phyloP scores from a whole-genome alignment of 495 filamentous ascomycete genomes.

The Mycothermus thermophilus region DNA sequence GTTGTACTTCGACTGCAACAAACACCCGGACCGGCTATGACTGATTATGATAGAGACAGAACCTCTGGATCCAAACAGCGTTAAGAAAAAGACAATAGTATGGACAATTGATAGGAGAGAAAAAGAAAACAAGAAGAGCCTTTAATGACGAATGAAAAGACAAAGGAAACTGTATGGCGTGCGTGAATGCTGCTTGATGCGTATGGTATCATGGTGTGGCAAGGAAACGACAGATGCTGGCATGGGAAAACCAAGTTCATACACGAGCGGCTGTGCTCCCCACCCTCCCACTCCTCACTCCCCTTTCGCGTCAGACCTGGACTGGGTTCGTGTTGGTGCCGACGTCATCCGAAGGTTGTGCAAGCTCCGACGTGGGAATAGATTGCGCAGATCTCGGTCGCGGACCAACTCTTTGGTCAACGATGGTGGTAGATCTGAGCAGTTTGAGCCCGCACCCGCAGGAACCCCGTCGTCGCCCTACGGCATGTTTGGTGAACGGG shows the following conservation, averaged over 20 bases:
- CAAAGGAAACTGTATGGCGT: constrained; percentile 4
- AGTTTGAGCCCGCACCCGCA: too few relatives aligned
- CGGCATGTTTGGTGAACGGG: constrained; percentile 5
- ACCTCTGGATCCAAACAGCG: constrained; percentile 5
- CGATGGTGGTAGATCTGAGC: too few relatives aligned
- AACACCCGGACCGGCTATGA: constrained; percentile 6
- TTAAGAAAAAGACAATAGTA: constrained; percentile 1
- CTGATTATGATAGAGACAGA: constrained; percentile 3
- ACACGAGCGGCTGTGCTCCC: too few relatives aligned
- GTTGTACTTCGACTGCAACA: constrained; percentile 1
- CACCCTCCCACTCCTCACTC: background rate
- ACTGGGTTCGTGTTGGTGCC: background rate
- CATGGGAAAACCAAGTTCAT: constrained; percentile 1
- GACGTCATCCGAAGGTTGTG: background rate
- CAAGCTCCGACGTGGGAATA: background rate
- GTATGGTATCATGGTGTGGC: constrained; percentile 8
- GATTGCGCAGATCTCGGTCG: constrained; percentile 1
- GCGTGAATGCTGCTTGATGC: constrained; percentile 6
- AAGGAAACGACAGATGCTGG: background rate
- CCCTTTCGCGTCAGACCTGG: background rate
- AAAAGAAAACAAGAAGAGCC: background rate
- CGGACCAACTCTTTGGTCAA: constrained; percentile 10
- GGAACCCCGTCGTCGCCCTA: constrained; percentile 9
- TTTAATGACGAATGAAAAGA: background rate
- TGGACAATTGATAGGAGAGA: background rate